phyloP scores from a whole-genome alignment of 495 filamentous ascomycete species.

The Aspergillus asperescens region DNA sequence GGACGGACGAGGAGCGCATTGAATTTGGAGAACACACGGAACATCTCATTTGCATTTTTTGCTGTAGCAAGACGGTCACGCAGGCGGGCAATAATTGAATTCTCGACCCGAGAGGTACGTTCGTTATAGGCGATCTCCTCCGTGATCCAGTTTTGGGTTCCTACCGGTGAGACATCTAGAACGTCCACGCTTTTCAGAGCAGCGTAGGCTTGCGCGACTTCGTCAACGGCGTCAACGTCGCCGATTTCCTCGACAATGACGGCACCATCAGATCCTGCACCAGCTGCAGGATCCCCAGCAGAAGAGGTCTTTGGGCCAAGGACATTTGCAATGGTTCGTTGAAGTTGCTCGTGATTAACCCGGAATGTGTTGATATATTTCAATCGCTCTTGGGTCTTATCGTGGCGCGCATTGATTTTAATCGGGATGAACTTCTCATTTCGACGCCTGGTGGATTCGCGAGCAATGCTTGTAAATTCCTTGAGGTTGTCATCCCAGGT shows the following conservation, averaged over 20 bases:
- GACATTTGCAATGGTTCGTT: slow-evolving; percentile 91
- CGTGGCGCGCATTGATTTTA: slow-evolving; percentile 81
- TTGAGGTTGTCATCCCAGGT: slow-evolving; percentile 94
- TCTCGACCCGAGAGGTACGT: slow-evolving; percentile 91
- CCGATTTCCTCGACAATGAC: slow-evolving; percentile 88
- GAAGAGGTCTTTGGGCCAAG: slow-evolving; percentile 62
- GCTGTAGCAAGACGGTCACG: slow-evolving; percentile 90
- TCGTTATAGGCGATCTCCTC: slow-evolving; percentile 96
- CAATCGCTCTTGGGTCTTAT: slow-evolving; percentile 78
- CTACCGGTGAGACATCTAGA: slow-evolving; percentile 82
- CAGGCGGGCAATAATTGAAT: slow-evolving; percentile 94
- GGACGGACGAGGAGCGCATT: slow-evolving; percentile 96
- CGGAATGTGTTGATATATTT: slow-evolving; percentile 93
- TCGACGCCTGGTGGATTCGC: slow-evolving; percentile 82
- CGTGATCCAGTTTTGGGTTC: slow-evolving; percentile 82
- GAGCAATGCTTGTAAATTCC: slow-evolving; percentile 94
- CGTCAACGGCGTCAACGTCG: slow-evolving; percentile 96
- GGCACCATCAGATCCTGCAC: slow-evolving; percentile 50
- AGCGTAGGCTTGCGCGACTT: slow-evolving; percentile 89
- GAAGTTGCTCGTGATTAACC: slow-evolving; percentile 93
- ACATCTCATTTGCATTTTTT: slow-evolving; percentile 98
- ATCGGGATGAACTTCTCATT: slow-evolving; percentile 98
- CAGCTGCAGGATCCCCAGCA: slow-evolving; percentile 42
- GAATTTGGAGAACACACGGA: slow-evolving; percentile 98
- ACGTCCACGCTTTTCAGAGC: slow-evolving; percentile 91